Conservation (phyloP, 2,329 filamentous ascomycete species). For the Alternaria sp. region DNA sequence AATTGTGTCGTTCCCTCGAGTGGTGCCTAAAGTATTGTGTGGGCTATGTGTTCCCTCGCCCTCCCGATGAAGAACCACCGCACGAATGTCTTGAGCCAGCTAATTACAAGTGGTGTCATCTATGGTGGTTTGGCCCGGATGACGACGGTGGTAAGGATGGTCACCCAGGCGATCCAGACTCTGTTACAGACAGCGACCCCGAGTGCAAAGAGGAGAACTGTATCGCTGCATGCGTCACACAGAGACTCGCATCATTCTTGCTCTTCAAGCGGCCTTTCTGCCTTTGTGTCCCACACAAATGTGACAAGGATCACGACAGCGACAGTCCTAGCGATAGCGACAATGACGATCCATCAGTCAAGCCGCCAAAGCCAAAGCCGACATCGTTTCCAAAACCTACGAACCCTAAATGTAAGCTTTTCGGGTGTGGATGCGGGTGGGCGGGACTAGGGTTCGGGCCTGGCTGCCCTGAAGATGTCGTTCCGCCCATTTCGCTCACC, state of each 20-base stretch:
- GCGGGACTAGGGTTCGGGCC: constrained; percentile 30
- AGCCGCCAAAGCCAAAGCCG: constrained; percentile 10
- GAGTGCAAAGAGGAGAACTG: constrained; percentile 22
- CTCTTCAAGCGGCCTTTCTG: constrained; percentile 18
- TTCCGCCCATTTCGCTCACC: not conserved
- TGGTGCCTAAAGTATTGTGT: constrained; percentile 13
- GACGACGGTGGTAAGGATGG: not conserved
- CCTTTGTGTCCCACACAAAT: constrained; percentile 16
- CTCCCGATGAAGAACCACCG: constrained; percentile 3
- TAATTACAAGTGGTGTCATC: constrained; percentile 5
- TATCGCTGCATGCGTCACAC: constrained; percentile 5
- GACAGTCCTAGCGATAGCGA: constrained; percentile 13
- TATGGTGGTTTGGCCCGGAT: constrained; percentile 11
- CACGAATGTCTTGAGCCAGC: constrained; percentile 13
- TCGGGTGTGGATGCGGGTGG: constrained; percentile 35
- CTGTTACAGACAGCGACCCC: constrained; percentile 6
- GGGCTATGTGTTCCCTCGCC: not conserved
- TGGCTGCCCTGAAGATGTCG: constrained; percentile 13
- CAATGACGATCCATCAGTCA: constrained; percentile 2
- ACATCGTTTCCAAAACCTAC: constrained; percentile 5
- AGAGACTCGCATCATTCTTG: constrained; percentile 9
- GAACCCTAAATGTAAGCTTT: constrained; percentile 16
- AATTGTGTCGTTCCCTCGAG: not conserved
- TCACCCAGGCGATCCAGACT: constrained; percentile 13
- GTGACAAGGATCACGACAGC: constrained; percentile 11